Evolutionary conservation across 2,329 filamentous ascomycete genomes (phyloP).

Genomic region (Bipolaris sorokiniana): DNA sequence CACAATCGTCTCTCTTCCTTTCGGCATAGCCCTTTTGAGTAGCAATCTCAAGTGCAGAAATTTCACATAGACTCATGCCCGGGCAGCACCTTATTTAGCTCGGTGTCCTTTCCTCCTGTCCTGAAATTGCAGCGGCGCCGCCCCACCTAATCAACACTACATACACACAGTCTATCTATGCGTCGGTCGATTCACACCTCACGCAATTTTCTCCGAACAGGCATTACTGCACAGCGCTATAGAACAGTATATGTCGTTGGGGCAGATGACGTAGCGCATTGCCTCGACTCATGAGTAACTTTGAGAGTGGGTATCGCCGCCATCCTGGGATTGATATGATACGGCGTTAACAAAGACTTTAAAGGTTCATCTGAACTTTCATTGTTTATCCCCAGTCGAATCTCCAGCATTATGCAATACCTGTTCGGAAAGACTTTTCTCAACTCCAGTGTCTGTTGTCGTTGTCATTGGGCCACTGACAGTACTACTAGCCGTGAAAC

Average conservation of each 20-base stretch:
- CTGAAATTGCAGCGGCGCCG: background rate
- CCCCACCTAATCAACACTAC: too few species aligned
- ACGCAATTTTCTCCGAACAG: constrained; percentile 6
- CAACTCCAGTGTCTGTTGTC: background rate
- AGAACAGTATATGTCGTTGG: constrained; percentile 22
- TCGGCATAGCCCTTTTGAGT: too few species aligned
- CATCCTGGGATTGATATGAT: too few species aligned
- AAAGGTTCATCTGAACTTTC: background rate
- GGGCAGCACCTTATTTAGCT: background rate
- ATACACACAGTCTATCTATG: background rate
- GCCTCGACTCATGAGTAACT: background rate
- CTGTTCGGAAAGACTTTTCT: background rate
- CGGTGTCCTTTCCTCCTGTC: background rate
- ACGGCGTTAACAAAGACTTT: background rate
- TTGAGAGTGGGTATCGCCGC: background rate
- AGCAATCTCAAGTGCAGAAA: background rate
- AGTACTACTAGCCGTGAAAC: background rate
- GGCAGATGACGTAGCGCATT: constrained; percentile 13
- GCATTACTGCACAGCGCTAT: constrained; percentile 34
- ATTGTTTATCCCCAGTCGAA: background rate
- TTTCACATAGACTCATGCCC: background rate
- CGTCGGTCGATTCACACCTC: background rate
- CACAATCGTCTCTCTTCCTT: too few species aligned
- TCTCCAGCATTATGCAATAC: background rate
- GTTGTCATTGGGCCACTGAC: background rate